phyloP scores from a whole-genome alignment of 345 rosid species.

The Trapa incisa region DNA sequence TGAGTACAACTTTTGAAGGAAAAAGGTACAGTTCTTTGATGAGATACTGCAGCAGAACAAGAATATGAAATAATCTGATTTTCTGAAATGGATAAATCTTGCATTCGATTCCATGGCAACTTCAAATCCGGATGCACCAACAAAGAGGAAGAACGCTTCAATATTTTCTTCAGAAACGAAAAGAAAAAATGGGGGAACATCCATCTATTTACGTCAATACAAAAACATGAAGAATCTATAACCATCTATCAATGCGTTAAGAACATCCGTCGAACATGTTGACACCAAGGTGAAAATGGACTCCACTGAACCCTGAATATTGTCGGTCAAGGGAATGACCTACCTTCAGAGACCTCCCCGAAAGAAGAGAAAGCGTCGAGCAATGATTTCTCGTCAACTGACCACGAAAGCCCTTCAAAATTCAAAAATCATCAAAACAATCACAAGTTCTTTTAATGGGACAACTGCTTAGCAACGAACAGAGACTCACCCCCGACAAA shows the following conservation, averaged over 20 bases:
- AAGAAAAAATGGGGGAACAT: too few relatives aligned
- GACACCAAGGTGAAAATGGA: background rate
- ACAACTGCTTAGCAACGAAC: background rate
- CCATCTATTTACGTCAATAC: background rate
- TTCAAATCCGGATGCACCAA: too few relatives aligned
- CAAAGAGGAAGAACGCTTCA: too few relatives aligned
- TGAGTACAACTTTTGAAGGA: too few relatives aligned
- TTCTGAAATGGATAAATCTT: too few relatives aligned
- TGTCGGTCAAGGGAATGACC: background rate
- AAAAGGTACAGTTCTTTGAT: background rate
- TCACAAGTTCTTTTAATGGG: background rate
- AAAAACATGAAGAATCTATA: background rate
- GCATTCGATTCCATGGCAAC: background rate
- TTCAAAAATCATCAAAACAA: background rate
- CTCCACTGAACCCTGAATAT: background rate
- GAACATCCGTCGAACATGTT: slow-evolving; percentile 4
- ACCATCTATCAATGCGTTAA: background rate
- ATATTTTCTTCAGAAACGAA: too few relatives aligned
- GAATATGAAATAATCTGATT: too few relatives aligned
- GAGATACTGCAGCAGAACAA: background rate
- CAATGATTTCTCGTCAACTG: slow-evolving; percentile 67
- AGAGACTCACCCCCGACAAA: slow-evolving; percentile 43
- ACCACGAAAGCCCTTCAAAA: slow-evolving; percentile 58
- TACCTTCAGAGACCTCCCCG: slow-evolving; percentile 61
- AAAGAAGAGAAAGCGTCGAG: slow-evolving; percentile 68